phyloP scores from a whole-genome alignment of 1,139 yeast genomes.

The Candida smagusa region DNA sequence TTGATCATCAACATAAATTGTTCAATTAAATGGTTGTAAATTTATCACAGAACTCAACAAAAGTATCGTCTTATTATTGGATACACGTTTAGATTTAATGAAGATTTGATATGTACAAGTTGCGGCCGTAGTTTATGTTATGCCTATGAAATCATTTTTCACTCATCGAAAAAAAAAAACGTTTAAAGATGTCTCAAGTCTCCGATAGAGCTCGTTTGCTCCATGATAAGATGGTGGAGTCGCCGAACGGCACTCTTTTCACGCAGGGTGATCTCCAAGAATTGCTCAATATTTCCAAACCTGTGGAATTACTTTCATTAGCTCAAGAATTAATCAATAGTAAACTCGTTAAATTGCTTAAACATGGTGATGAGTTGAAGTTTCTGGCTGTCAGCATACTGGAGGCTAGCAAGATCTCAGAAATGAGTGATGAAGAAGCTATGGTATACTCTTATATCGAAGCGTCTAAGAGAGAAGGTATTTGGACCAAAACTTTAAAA shows the following conservation, averaged over 20 bases:
- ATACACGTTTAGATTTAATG: too few species aligned
- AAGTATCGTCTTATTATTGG: too few species aligned
- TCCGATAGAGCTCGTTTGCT: slow-evolving; percentile 53
- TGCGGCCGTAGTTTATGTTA: too few species aligned
- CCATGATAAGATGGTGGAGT: slow-evolving; percentile 57
- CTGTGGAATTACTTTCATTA: slow-evolving; percentile 50
- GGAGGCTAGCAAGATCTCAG: slow-evolving; percentile 69
- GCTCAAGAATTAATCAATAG: slow-evolving; percentile 65
- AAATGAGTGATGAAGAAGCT: slow-evolving; percentile 85
- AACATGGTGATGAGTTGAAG: slow-evolving; percentile 60
- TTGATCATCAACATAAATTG: too few species aligned
- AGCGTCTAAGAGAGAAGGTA: slow-evolving; percentile 92
- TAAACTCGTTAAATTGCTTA: slow-evolving; percentile 66
- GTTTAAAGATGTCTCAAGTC: slow-evolving; percentile 17
- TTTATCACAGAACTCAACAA: too few species aligned
- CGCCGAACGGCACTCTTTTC: slow-evolving; percentile 44
- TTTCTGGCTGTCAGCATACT: slow-evolving; percentile 68
- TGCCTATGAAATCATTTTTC: too few species aligned
- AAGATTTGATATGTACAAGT: too few species aligned
- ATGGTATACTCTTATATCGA: slow-evolving; percentile 89
- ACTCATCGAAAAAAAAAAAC: background rate
- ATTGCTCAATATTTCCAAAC: slow-evolving; percentile 32
- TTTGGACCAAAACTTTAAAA: slow-evolving; percentile 92
- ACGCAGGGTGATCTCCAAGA: slow-evolving; percentile 59
- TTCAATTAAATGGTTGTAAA: too few species aligned